Base-by-base conservation (phyloP, 371 early-diverging fungal species). In the Mucor velutinosus region DNA sequence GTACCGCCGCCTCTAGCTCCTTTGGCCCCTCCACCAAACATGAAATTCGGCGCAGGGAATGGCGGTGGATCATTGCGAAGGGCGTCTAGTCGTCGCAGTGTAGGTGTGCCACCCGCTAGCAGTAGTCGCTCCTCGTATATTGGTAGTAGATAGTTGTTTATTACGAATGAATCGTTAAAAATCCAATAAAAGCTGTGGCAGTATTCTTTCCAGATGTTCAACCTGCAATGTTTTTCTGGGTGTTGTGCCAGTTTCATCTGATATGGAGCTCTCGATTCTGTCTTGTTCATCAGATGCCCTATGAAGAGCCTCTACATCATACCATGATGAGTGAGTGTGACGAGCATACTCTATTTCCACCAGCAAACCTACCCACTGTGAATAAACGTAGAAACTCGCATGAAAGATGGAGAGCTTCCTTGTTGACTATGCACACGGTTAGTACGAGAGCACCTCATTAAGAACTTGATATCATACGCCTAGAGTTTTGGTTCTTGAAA, bases 341-440 rank as follows among this genome's bases (percentile, higher is more conserved):
- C 2, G 7, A 39, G 7, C 39, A 23, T 12, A 45, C 10, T 11
- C 11, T 19, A 6, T 29, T 14, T 17, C 15, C 5, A 3, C 30
- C 14, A n/a, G 32, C 35, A 19, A 19, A n/a, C 19, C 56, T 69
- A 73, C 73, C 82, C 61, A 72, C 60, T 23, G 73, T 74, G 41
- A 81, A 77, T 25, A 79, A 41, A 0, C 79, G 53, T 27, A 81
- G 58, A 58, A 76, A 77, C 53, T 81, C 79, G 29, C 73, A 63
- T 23, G 79, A 75, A 21, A 81, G 45, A 19, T 69, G 58, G 35
- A 81, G 19, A 3, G 82, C 82, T 7, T 81, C 77, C 39, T 74
- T 81, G 10, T 73, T 72, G 7, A 60, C 81, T 81, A 63, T 4
- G 60, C 6, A 33, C 43, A 8, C 29, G 21, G 27, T 27, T 27